Evolutionary conservation across 2,329 filamentous ascomycete species (phyloP).

Genomic region (Lomentospora prolificans): DNA sequence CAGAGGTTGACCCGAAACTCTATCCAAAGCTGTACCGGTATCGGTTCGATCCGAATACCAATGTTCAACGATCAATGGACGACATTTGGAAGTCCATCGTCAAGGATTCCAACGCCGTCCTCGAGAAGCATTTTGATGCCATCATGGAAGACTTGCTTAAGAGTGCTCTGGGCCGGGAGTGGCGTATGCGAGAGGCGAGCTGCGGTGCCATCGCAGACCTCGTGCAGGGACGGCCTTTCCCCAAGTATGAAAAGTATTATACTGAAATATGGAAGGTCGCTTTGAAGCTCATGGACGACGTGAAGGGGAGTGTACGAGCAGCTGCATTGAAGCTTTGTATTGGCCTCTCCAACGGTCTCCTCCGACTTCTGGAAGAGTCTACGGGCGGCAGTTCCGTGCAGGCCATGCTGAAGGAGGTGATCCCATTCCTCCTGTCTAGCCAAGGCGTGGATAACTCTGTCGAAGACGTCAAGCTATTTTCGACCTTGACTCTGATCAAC

Average conservation of each 20-base stretch:
- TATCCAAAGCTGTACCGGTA: slow-evolving; percentile 94
- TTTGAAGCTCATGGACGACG: slow-evolving; percentile 89
- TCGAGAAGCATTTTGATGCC: slow-evolving; percentile 74
- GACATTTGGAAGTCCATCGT: slow-evolving; percentile 97
- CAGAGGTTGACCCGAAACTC: slow-evolving; percentile 79
- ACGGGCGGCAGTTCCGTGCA: slow-evolving; percentile 59
- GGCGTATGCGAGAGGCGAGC: slow-evolving; percentile 85
- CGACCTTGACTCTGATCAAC: slow-evolving; percentile 73
- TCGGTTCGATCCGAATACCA: slow-evolving; percentile 86
- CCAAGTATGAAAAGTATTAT: slow-evolving; percentile 75
- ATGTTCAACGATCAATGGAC: slow-evolving; percentile 91
- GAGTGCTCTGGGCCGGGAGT: slow-evolving; percentile 82
- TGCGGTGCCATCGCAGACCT: slow-evolving; percentile 85
- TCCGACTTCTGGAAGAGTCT: slow-evolving; percentile 74
- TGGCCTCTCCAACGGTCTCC: slow-evolving; percentile 72
- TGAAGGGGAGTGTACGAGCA: slow-evolving; percentile 79
- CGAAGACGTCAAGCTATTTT: slow-evolving; percentile 76
- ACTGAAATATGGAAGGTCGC: slow-evolving; percentile 75
- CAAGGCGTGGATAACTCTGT: slow-evolving; percentile 84
- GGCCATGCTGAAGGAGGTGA: slow-evolving; percentile 73
- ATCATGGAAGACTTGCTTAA: slow-evolving; percentile 83
- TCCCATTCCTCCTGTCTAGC: slow-evolving; percentile 83
- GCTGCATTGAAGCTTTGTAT: slow-evolving; percentile 77
- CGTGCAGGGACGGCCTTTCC: slow-evolving; percentile 66
- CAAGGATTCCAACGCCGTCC: slow-evolving; percentile 67